Evolutionary conservation across 108 stramenopile genomes (phyloP), one percentile per base, ranked within the genome.

Genomic region (Nitzschia palea): DNA sequence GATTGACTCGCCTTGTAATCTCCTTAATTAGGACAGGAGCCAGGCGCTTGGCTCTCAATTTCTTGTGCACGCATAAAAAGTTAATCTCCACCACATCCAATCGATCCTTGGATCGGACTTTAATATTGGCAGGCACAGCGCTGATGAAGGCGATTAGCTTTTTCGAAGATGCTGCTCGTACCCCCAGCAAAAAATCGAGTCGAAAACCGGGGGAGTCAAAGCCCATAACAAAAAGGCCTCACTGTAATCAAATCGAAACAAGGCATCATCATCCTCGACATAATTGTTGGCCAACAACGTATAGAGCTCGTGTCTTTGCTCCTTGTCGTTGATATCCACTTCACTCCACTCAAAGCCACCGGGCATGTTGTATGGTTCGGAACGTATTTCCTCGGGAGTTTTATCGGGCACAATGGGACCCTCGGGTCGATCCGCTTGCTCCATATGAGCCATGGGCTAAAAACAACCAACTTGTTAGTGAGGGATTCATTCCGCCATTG

Each of bases 1-100:
- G 78, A 79, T 99, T 98, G 53, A 98, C 98, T 20, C 97, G 79
- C 18, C 99, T 85, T 5, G 99, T 98, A 42, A 99, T 93, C 77
- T 99, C 99, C 90, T 99, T 99, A 75, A 98, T 99, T 6, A 99
- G 74, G 37, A 98, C 97, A 1, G 99, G 98, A 4, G 99, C 99
- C 55, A 99, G 65, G 14, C 99, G 93, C 83, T 99, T 99, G 55
- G 86, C 71, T 0, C 99, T 80, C 1, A 99, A 73, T 63, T 97
- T 97, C 82, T 98, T 97, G 86, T 97, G 97, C n/a, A 99, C 97
- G 74, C 99, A 99, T 30, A 98, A 71, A 79, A 97, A 99, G 80
- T 99, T 99, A 57, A 99, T 97, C 77, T 99, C 99, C 36, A 95
- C 97, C 32, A 82, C 84, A 18, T 73, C 76, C 58, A 45, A 36